phyloP scores from a whole-genome alignment of 2,329 filamentous ascomycete species.

The Elsinoe necatrix region DNA sequence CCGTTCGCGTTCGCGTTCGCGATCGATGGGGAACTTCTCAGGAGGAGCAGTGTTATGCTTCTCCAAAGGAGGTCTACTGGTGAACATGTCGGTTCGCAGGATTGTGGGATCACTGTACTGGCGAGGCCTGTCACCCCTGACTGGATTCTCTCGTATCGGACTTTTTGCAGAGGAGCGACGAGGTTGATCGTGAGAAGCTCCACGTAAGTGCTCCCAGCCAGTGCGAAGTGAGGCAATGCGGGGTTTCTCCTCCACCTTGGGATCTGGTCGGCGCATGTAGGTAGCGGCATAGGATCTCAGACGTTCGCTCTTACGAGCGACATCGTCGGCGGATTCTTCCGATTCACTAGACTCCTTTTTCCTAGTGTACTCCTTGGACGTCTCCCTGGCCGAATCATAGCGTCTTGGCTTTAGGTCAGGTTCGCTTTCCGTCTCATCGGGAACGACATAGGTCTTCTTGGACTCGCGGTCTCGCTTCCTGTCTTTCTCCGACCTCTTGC shows the following conservation, averaged over 20 bases:
- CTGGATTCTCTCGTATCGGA: constrained; percentile 30
- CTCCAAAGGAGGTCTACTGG: constrained; percentile 1
- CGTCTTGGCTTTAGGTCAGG: constrained; percentile 26
- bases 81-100: not conserved
- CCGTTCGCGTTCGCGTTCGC: constrained; percentile 11
- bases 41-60: constrained; percentile 24
- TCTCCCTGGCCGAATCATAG: constrained; percentile 26
- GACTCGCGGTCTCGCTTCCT: constrained; percentile 32
- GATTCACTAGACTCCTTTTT: constrained; percentile 5
- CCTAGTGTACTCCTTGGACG: constrained; percentile 20
- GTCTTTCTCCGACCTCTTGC: constrained; percentile 34
- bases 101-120: constrained; percentile 20
- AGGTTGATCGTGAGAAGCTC: not conserved
- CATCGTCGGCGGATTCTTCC: constrained; percentile 16
- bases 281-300: constrained; percentile 19
- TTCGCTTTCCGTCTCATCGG: constrained; percentile 26
- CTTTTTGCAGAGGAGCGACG: constrained; percentile 12
- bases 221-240: not conserved
- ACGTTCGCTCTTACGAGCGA: constrained; percentile 20
- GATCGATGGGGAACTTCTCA: constrained; percentile 23
- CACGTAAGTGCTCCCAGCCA: constrained; percentile 2
- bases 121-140: constrained; percentile 21
- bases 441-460: constrained; percentile 30
- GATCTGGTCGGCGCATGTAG: constrained; percentile 21
- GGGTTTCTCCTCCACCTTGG: constrained; percentile 18